Evolutionary conservation across 1,284 basidiomycete genomes (phyloP), one percentile per base, ranked within the genome.

Genomic region (Cryptococcus floricola): DNA sequence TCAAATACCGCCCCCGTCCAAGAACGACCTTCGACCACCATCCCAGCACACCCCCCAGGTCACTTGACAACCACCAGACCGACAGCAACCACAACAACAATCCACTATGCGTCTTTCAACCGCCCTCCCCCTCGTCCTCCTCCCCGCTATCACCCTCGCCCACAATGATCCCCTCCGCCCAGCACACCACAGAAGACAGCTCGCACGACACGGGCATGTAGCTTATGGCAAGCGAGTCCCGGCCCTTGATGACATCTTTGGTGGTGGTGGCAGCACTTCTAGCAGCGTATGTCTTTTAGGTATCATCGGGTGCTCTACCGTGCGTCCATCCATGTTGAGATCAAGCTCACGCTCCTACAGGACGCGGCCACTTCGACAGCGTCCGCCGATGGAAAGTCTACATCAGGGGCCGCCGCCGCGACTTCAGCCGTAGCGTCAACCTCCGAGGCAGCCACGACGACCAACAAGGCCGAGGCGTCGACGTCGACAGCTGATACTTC

Each of bases 61-160:
- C 34, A 31, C 27, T 27, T 34, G 31, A 23, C 44, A 45, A 25
- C 13, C 31, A 31, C 19, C 25, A 48, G 18, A 48, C 1, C 47
- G 18, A 34, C 41, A 42, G 10, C 47, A 48, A 6, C 27, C 27
- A 27, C 47, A 28, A 39, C 23, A 43, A 12, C 19, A 23, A 16
- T 16, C 52, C 43, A 52, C 23, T 16, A 60, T 60, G 58, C 47
- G 50, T 16, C 39, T 57, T 12, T 60, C 52, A 37, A 13, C 53
- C 6, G 44, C 53, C n/a, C 46, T 57, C 13, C 55, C 50, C 34
- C 48, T 60, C 39, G 18, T 57, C 42, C 45, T 57, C 6, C 41
- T 60, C 16, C 56, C 56, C 7, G 39, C 39, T 16, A 28, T 60
- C 7, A 52, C 55, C 23, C 59, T 54, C 43, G 39, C 44, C 12